Evolutionary conservation across 495 filamentous ascomycete species (phyloP).

Genomic region (Aspergillus asperescens): DNA sequence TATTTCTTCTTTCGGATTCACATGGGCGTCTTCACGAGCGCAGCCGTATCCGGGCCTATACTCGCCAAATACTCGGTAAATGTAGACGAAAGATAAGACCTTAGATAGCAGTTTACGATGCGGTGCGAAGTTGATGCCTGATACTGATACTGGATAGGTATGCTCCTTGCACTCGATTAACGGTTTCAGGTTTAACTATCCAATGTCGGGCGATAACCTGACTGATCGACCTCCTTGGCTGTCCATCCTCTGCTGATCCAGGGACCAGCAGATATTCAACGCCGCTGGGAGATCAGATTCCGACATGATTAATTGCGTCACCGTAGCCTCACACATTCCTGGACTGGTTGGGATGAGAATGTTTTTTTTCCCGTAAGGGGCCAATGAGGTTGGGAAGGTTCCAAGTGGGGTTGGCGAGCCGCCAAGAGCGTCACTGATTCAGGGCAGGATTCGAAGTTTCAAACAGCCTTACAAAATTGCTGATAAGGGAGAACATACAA

Average conservation of each 20-base stretch:
- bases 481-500: not conserved
- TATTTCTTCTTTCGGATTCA: no score
- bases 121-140: no score
- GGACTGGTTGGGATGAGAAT: slow-evolving; percentile 2
- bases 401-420: not conserved
- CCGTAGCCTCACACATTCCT: not conserved
- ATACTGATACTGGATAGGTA: no score
- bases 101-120: no score
- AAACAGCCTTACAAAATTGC: no score
- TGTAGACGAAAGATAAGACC: no score
- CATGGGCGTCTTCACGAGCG: no score
- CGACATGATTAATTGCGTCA: slow-evolving; percentile 1
- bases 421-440: slow-evolving; percentile 12
- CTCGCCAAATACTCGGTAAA: no score
- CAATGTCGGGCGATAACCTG: slow-evolving; percentile 2
- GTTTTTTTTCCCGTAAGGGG: not conserved
- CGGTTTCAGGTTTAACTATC: not conserved
- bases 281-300: not conserved
- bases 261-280: not conserved
- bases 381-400: not conserved
- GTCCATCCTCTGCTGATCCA: not conserved
- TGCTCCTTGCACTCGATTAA: no score
- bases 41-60: no score
- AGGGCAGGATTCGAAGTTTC: not conserved
- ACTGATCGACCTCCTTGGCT: slow-evolving; percentile 8